Evolutionary conservation across 2,329 filamentous ascomycete genomes (phyloP).

Genomic region (Mollisia scopiformis): DNA sequence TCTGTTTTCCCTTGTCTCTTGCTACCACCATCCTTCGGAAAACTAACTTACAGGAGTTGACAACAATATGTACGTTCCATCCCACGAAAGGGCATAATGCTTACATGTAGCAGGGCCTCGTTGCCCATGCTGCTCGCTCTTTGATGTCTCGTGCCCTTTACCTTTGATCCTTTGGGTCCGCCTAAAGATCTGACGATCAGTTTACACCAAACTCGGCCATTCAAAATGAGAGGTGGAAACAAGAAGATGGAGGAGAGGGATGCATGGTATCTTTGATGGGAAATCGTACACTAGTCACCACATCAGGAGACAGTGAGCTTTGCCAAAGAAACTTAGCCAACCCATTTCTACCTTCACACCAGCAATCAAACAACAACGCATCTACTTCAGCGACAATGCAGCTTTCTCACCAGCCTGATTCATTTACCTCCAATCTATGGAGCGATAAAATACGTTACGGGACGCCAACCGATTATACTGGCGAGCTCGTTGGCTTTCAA

Average conservation of each 20-base stretch:
- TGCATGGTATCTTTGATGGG: neutral
- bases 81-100: neutral
- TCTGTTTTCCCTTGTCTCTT: constrained; percentile 8
- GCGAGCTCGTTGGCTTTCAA: neutral
- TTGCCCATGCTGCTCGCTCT: constrained; percentile 5
- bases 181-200: neutral
- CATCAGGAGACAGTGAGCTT: neutral
- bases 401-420: neutral
- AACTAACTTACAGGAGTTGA: neutral
- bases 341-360: neutral
- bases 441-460: neutral
- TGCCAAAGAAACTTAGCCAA: neutral
- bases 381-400: neutral
- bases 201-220: neutral
- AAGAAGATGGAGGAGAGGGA: neutral
- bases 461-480: neutral
- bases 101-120: constrained; percentile 9
- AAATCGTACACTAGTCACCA: too few relatives aligned
- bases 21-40: neutral
- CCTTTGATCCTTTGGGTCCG: neutral
- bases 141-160: constrained; percentile 5
- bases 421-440: neutral
- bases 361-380: neutral
- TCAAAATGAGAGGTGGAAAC: neutral
- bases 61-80: neutral